A percentile compares a stretch with the other conserved stretches of the same genome.
Conservation (phyloP, 163 green algal genomes). For the Volvox carteri region DNA sequence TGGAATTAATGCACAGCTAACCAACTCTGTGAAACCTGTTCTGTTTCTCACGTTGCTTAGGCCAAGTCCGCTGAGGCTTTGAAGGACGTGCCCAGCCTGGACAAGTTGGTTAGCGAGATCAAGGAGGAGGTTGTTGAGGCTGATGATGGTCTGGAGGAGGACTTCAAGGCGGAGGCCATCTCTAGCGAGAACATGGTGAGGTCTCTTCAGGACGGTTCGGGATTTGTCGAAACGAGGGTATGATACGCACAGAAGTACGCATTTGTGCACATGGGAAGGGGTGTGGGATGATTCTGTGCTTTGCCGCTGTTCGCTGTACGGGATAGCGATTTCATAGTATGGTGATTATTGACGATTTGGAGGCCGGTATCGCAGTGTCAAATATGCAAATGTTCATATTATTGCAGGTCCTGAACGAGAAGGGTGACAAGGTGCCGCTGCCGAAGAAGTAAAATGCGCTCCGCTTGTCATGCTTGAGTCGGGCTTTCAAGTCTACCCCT, state of each 20-base stretch:
- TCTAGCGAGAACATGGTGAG: slow-evolving; percentile 71
- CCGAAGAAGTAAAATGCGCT: slow-evolving; percentile 66
- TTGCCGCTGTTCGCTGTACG: not conserved
- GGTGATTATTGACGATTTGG: too few species aligned
- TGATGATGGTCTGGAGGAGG: slow-evolving; percentile 57
- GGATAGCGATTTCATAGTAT: not conserved
- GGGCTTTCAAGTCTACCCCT: too few species aligned
- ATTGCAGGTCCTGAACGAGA: slow-evolving; percentile 74
- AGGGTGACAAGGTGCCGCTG: slow-evolving; percentile 72
- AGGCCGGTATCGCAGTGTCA: too few species aligned
- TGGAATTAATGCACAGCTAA: too few species aligned
- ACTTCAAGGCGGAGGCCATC: slow-evolving; percentile 79
- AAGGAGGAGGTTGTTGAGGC: slow-evolving; percentile 50
- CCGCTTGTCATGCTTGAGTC: too few species aligned
- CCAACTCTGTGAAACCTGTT: too few species aligned
- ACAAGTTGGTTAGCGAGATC: slow-evolving; percentile 68
- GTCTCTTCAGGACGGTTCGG: too few species aligned
- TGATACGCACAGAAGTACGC: too few species aligned
- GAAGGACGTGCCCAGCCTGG: slow-evolving; percentile 73
- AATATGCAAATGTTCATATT: too few species aligned
- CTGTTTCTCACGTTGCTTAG: slow-evolving; percentile 16
- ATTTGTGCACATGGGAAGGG: too few species aligned
- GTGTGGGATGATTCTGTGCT: not conserved
- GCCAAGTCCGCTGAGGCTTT: slow-evolving; percentile 55
- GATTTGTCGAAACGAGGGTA: not conserved